Evolutionary conservation across 176 grass and related monocot genomes (phyloP), one percentile per base, ranked within the genome.

Genomic region (Eleusine coracana): DNA sequence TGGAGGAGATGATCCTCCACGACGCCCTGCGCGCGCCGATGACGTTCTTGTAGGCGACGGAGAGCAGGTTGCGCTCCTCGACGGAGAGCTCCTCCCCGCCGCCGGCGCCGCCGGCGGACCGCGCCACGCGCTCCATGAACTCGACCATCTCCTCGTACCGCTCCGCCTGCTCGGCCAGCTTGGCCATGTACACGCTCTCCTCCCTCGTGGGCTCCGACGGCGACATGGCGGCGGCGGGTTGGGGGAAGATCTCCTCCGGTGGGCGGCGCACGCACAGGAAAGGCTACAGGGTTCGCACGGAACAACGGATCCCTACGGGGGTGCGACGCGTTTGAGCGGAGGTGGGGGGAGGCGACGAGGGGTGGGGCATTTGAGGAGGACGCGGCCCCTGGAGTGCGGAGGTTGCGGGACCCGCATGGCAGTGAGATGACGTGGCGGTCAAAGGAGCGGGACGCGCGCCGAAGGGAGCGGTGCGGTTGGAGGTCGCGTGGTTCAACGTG

Each of bases 141-240:
- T 95, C 93, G 2, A 95, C 90, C 93, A 95, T 95, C 86, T 95
- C 93, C 77, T 95, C 93, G 75, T 95, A 95, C 79, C 93, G 85
- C 87, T 95, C 93, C 70, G 93, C 93, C 85, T 95, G 93, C 90
- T 95, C 93, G 3, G 93, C 90, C 7, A 95, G 88, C 82, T 92
- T 95, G 13, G 93, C 93, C 93, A 90, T 92, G 85, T 95, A 95
- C 74, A 95, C 93, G 83, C 88, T 90, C 93, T 92, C 93, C 85
- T 95, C 93, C 63, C 93, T 40, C 63, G 90, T 86, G 20, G 87
- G 74, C 87, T 90, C 88, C 75, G 80, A 54, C 52, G 84, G 84
- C 69, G 88, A 90, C 88, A 90, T 90, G 88, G 74, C 44, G 39
- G 20, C 44, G 21, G 29, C 9, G 10, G 4, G 62, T 4, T 13